Base-by-base conservation (phyloP, 1,284 basidiomycete species). In the Coniophora puteana region DNA sequence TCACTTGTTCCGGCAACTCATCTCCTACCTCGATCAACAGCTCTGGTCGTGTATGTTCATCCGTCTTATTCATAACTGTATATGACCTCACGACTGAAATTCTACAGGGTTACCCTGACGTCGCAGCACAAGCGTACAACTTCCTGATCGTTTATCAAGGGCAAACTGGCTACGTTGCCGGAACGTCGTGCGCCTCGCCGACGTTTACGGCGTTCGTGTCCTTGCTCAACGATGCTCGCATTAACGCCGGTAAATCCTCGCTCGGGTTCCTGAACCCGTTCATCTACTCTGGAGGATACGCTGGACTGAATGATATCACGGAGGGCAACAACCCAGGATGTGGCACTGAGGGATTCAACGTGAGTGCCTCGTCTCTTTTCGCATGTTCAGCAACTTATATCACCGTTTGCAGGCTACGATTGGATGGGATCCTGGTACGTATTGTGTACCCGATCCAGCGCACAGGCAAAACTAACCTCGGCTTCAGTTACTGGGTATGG, bases 221-320 rank as follows among this genome's bases (percentile, higher is more conserved):
- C 1, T 67, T 83, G 47, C 61, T 85, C 41, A 85, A 85, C 51
- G 81, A 85, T 49, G 75, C 69, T 2, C 68, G 74, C n/a, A 51
- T 76, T 14, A 58, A 55, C 6, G 53, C 59, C 3, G 67, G 70
- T 0, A 68, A 68, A 47, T 45, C 62, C 11, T 39, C 73, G 11
- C 61, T 81, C 6, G 80, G 79, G 0, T 83, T 81, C 59, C 61
- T 83, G 41, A 83, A 83, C 52, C 80, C 77, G 4, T 66, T 76
- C 45, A 29, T 82, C 16, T 83, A 82, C 49, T 52, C 58, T 16
- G 53, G 40, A 1, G 68, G 68, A 0, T 52, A 57, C 5, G 29
- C 48, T 5, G 66, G 54, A 5, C 66, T 82, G 46, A 76, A 72
- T 41, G 78, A 82, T 46, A 70, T 80, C 41, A 76, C 67, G 1